phyloP scores from a whole-genome alignment of 2,329 filamentous ascomycete species.

The Neocatenulostroma microsporum region DNA sequence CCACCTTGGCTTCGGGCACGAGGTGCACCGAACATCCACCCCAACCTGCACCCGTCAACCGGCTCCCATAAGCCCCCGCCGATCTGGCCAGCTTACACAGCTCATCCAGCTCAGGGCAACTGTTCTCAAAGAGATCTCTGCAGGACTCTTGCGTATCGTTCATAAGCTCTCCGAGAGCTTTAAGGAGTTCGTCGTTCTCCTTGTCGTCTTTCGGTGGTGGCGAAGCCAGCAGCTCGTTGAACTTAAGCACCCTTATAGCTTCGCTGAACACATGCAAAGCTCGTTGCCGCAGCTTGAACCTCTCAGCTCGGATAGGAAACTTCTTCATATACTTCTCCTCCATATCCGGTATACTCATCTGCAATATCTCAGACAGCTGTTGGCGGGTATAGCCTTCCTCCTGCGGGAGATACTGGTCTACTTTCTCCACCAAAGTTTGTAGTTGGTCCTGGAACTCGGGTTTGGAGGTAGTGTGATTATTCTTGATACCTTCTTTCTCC shows the following conservation, averaged over 20 bases:
- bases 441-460: slow-evolving; percentile 55
- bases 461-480: slow-evolving; percentile 42
- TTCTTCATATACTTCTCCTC: slow-evolving; percentile 73
- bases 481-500: slow-evolving; percentile 39
- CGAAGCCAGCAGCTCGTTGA: slow-evolving; percentile 62
- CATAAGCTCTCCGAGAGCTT: slow-evolving; percentile 69
- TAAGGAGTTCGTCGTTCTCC: slow-evolving; percentile 57
- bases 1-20: slow-evolving; percentile 74
- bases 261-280: slow-evolving; percentile 88
- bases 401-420: slow-evolving; percentile 62
- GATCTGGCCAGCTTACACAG: slow-evolving; percentile 71
- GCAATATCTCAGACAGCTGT: slow-evolving; percentile 68
- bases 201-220: slow-evolving; percentile 40
- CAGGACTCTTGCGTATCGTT: slow-evolving; percentile 87
- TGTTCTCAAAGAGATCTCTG: slow-evolving; percentile 81
- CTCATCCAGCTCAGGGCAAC: slow-evolving; percentile 80
- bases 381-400: slow-evolving; percentile 81
- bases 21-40: slow-evolving; percentile 94
- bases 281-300: slow-evolving; percentile 79
- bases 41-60: slow-evolving; percentile 91
- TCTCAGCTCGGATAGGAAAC: slow-evolving; percentile 80
- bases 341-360: slow-evolving; percentile 61
- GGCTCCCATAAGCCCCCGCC: slow-evolving; percentile 74
- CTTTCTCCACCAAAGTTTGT: slow-evolving; percentile 60
- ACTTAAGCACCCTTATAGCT: slow-evolving; percentile 75